These are phyloP conservation scores for Rubia yunnanensis DNA, from an alignment of 257 asterid genomes.

Conservation along the genomic window DNA sequence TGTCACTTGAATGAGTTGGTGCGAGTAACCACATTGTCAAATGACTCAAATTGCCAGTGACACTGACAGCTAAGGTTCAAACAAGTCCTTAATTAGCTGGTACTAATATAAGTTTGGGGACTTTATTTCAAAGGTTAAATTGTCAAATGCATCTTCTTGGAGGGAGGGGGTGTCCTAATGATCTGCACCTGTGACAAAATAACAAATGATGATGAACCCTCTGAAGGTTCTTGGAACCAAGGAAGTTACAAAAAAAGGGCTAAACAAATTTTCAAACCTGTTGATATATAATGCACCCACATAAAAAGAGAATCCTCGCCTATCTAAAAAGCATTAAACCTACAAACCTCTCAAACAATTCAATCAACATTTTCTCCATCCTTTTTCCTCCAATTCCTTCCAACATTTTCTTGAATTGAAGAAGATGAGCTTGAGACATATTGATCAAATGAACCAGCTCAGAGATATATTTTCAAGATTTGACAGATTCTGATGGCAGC, in stretches of 20 bases:
- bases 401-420: neutral
- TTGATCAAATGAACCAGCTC: conserved; percentile 55
- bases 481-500: conserved; percentile 95
- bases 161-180: conserved; percentile 1
- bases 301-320: neutral
- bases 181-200: neutral
- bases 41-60: neutral
- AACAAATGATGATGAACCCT: neutral
- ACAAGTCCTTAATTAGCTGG: too few relatives aligned
- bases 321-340: conserved; percentile 1
- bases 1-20: neutral
- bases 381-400: neutral
- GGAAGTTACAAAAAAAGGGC: neutral
- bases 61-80: neutral
- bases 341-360: conserved; percentile 3
- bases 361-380: neutral
- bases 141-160: conserved; percentile 4
- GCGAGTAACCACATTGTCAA: neutral
- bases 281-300: conserved; percentile 15
- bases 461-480: conserved; percentile 63
- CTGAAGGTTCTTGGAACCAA: conserved; percentile 20
- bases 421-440: conserved; percentile 20
- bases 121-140: too few relatives aligned
- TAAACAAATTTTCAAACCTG: neutral
- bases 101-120: too few relatives aligned